These are phyloP conservation scores for Hortiboletus campestris DNA, from an alignment of 768 basidiomycete species.

Conservation along the genomic window DNA sequence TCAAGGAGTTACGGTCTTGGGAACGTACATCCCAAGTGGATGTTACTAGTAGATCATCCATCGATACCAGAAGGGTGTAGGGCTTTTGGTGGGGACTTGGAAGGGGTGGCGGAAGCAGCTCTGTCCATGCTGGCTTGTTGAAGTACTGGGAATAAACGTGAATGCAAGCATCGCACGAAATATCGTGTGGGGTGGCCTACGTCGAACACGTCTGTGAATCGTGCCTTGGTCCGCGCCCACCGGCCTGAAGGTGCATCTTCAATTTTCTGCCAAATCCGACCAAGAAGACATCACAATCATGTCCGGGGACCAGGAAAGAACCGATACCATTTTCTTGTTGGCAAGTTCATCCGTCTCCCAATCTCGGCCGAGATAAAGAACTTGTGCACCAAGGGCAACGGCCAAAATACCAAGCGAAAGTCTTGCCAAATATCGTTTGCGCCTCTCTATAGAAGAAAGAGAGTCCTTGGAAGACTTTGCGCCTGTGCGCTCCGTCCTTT, in stretches of 20 bases:
- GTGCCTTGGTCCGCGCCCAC: constrained; percentile 60
- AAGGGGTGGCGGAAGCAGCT: constrained; percentile 84
- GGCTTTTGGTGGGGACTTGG: constrained; percentile 84
- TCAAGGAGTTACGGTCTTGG: background rate
- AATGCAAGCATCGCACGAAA: background rate
- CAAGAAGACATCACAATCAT: background rate
- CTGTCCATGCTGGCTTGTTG: constrained; percentile 90
- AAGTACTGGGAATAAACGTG: constrained; percentile 57
- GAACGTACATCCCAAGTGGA: constrained; percentile 93
- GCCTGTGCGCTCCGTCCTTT: constrained; percentile 57
- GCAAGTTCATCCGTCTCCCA: constrained; percentile 76
- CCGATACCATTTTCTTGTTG: constrained; percentile 53
- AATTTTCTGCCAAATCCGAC: constrained; percentile 40
- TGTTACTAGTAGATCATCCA: constrained; percentile 89
- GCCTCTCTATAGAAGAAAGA: constrained; percentile 75
- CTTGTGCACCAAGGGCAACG: constrained; percentile 54
- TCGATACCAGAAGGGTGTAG: constrained; percentile 86
- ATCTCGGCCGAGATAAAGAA: constrained; percentile 70
- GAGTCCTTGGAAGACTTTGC: constrained; percentile 77
- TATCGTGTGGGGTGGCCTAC: constrained; percentile 39
- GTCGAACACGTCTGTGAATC: constrained; percentile 66
- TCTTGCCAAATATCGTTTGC: constrained; percentile 56
- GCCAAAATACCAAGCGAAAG: constrained; percentile 52
- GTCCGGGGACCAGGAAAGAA: background rate
- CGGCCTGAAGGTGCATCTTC: constrained; percentile 61